phyloP scores from a whole-genome alignment of 257 asterid species.

The Solanum dulcamara region DNA sequence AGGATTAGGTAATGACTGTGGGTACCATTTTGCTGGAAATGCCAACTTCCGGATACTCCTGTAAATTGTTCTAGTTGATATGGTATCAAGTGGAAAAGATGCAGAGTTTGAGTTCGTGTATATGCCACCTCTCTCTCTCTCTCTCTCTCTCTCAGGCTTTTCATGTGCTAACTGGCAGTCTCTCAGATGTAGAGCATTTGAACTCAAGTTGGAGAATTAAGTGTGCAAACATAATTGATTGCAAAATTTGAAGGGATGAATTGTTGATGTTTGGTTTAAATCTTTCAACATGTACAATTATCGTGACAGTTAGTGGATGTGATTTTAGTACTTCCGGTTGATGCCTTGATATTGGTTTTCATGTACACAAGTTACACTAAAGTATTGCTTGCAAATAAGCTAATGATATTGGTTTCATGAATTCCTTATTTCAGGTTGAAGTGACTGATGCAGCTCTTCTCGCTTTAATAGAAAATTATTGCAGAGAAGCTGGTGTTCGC shows the following conservation, averaged over 20 bases:
- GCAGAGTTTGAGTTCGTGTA: background rate
- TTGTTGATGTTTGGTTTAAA: background rate
- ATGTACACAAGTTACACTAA: background rate
- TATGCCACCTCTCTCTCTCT: background rate
- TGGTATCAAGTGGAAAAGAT: background rate
- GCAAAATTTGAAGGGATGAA: background rate
- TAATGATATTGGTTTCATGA: background rate
- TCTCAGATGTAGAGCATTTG: background rate
- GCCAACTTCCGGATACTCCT: background rate
- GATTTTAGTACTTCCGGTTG: background rate
- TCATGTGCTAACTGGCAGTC: background rate
- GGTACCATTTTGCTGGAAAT: background rate
- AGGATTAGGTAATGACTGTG: background rate
- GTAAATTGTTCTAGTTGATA: background rate
- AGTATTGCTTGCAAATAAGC: background rate
- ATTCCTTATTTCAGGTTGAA: conserved; percentile 57
- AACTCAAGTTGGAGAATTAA: background rate
- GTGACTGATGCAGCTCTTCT: conserved; percentile 88
- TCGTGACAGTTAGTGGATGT: background rate
- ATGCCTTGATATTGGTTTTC: background rate
- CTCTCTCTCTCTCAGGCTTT: background rate
- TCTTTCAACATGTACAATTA: background rate
- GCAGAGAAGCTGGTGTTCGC: conserved; percentile 99
- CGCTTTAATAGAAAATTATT: conserved; percentile 81
- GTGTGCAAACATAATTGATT: background rate